Base-by-base conservation (phyloP, 2,329 filamentous ascomycete species). In the Colletotrichum simmondsii region DNA sequence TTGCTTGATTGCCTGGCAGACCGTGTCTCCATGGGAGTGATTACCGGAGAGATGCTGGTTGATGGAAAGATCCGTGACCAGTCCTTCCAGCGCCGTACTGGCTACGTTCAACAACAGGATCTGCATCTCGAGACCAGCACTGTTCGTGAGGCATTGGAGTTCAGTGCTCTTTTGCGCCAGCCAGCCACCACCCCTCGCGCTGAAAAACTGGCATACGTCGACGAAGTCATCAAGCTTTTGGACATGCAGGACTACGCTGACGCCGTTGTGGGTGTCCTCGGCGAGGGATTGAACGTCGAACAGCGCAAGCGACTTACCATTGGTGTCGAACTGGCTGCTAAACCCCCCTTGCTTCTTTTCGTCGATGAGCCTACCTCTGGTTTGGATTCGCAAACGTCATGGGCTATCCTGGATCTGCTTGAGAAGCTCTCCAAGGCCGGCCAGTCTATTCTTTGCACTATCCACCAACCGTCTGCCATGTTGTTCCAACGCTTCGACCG, bases 321-420 rank as follows among this genome's bases (percentile, higher is more conserved):
- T 72, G 93, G 92, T 78, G 93, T 95, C 2, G 93, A 95, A 79
- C 84, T 95, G 4, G 93, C 92, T 24, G 93, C 93, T 1, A 93
- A 92, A 78, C 93, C 93, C 0, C 88, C 92, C 52, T 83, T 95
- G 2, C 87, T 95, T 60, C 87, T 95, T 22, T 95, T 95, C 85
- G 86, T 95, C 24, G 93, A 95, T 77, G 93, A 95, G 77, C 93
- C 93, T 2, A 95, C 93, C 5, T 94, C 92, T 5, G 93, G 93
- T 79, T 86, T 95, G 16, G 93, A 95, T 80, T 91, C 88, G 76
- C 92, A 94, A 78, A 94, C 92, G 1, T 92, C 92, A 0, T 95
- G 92, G 92, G 91, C 92, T 60, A 94, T 95, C 78, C 88, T 91
- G 24, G 89, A 91, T 79, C 85, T 95, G 3, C 88, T 95, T 71